Evolutionary conservation across 345 rosid species (phyloP).

Genomic region (Boechera stricta): DNA sequence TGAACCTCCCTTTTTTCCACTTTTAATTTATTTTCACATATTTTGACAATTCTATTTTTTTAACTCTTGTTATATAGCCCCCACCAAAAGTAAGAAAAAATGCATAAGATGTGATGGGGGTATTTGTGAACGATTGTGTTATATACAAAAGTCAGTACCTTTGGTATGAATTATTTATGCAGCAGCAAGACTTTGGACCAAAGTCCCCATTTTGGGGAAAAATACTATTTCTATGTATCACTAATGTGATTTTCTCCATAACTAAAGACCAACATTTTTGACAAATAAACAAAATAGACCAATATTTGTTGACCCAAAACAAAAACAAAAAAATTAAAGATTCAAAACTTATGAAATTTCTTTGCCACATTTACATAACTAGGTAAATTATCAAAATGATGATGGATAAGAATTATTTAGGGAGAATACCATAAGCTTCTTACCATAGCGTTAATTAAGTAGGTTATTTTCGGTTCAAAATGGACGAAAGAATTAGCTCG

Average conservation of each 20-base stretch:
- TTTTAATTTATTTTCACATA: constrained; percentile 17
- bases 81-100: background rate
- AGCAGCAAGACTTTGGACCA: constrained; percentile 9
- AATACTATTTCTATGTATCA: background rate
- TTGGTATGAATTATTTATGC: constrained; percentile 34
- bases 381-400: background rate
- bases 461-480: background rate
- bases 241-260: background rate
- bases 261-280: background rate
- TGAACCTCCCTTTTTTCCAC: background rate
- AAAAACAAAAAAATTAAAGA: no score
- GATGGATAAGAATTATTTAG: background rate
- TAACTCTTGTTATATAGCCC: constrained; percentile 35
- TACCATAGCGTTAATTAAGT: no score
- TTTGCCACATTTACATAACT: background rate
- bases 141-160: constrained; percentile 32
- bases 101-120: constrained; percentile 37
- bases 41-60: constrained; percentile 34
- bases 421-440: background rate
- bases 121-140: constrained; percentile 36
- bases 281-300: background rate
- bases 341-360: background rate
- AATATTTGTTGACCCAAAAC: background rate
- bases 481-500: background rate
- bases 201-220: constrained; percentile 4